A percentile compares a stretch with the other conserved stretches of the same genome.
These are phyloP conservation scores for Linnemannia exigua DNA, from an alignment of 192 early-diverging fungal species.

Conservation along the genomic window DNA sequence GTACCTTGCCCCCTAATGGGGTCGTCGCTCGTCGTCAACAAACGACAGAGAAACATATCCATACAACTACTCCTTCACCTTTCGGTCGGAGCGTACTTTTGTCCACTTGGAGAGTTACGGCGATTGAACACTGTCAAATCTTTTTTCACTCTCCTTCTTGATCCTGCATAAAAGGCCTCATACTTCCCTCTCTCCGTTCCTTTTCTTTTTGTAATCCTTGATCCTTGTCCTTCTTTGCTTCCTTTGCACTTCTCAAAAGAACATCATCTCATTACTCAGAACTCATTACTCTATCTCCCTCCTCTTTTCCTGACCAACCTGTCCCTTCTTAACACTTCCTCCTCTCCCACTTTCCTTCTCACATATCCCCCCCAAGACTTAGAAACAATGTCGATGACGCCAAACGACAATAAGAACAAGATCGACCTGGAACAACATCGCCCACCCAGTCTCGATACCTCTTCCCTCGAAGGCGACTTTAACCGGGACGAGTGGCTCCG, in stretches of 20 bases:
- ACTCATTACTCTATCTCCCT: background rate
- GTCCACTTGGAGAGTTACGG: no score
- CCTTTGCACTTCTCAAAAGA: background rate
- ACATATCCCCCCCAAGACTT: background rate
- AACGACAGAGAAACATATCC: slow-evolving; percentile 5
- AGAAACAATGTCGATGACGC: background rate
- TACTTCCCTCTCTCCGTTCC: background rate
- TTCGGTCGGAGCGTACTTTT: no score
- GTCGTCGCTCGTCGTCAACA: background rate
- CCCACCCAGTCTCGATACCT: slow-evolving; percentile 6
- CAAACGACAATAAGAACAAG: slow-evolving; percentile 16
- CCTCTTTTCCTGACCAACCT: background rate
- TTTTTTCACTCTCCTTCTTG: background rate
- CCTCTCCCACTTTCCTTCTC: background rate
- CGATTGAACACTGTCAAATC: background rate
- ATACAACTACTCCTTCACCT: background rate
- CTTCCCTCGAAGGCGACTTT: slow-evolving; percentile 1
- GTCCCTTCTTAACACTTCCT: background rate
- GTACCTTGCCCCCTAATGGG: background rate
- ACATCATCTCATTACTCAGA: background rate
- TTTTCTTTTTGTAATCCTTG: background rate
- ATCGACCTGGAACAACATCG: slow-evolving; percentile 14
- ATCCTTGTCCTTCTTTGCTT: background rate
- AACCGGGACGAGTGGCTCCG: slow-evolving; percentile 22
- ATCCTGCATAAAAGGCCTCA: background rate